These are phyloP conservation scores for Auriscalpium orientale DNA, from an alignment of 768 basidiomycete species.

Conservation along the genomic window DNA sequence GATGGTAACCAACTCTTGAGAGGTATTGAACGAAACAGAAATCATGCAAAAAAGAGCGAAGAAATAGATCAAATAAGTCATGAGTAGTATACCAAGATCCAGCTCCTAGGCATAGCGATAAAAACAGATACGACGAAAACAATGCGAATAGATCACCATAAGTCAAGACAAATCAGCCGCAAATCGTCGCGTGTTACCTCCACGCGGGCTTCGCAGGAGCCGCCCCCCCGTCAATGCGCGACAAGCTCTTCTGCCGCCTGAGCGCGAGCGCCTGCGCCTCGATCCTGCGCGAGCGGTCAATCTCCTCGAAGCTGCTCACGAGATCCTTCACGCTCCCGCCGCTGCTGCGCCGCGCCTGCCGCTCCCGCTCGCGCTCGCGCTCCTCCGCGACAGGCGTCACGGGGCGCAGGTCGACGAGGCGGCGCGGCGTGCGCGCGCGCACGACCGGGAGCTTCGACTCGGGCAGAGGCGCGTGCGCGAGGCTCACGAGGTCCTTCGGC, in stretches of 20 bases:
- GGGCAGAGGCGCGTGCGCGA: slow-evolving; percentile 44
- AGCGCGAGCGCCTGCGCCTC: slow-evolving; percentile 22
- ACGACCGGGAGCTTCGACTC: slow-evolving; percentile 38
- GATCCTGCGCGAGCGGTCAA: slow-evolving; percentile 26
- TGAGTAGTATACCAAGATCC: too few relatives aligned
- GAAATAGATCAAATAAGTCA: too few relatives aligned
- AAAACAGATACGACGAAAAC: neutral
- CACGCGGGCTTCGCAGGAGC: slow-evolving; percentile 12
- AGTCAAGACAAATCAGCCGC: neutral
- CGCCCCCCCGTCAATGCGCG: slow-evolving; percentile 18
- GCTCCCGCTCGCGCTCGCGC: slow-evolving; percentile 15
- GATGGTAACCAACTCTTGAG: too few relatives aligned
- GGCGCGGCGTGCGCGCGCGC: slow-evolving; percentile 42
- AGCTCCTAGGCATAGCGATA: too few relatives aligned
- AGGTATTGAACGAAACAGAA: too few relatives aligned
- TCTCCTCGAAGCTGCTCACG: slow-evolving; percentile 51
- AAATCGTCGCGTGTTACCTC: slow-evolving; percentile 9
- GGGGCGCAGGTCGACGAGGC: slow-evolving; percentile 54
- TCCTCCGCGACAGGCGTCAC: slow-evolving; percentile 28
- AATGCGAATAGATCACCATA: neutral
- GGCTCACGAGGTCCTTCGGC: slow-evolving; percentile 59
- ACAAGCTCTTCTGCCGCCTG: slow-evolving; percentile 30
- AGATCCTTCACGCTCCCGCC: slow-evolving; percentile 68
- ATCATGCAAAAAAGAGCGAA: too few relatives aligned
- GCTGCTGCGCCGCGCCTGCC: slow-evolving; percentile 49